Evolutionary conservation across 2,329 filamentous ascomycete genomes (phyloP).

Genomic region (Talaromyces albobiverticillius): DNA sequence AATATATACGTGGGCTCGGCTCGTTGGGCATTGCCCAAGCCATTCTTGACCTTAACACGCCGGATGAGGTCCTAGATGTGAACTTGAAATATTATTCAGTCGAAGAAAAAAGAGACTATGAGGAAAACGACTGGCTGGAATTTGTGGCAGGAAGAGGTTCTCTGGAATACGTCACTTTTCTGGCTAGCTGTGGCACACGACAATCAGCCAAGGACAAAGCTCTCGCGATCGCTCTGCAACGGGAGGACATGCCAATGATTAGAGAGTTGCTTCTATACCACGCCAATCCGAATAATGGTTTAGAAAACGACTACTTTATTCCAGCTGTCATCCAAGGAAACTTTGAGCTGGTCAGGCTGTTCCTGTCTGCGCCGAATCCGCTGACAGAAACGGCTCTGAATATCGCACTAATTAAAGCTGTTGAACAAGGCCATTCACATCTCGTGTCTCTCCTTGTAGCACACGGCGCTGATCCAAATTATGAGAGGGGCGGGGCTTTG

Average conservation of each 20-base stretch:
- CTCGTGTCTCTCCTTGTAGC: neutral
- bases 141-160: neutral
- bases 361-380: slow-evolving; percentile 4
- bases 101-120: neutral
- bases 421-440: neutral
- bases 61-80: neutral
- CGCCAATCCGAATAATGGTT: slow-evolving; percentile 2
- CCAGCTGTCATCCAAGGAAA: neutral
- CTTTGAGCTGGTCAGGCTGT: neutral
- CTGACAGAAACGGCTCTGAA: neutral
- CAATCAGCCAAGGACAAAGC: slow-evolving; percentile 6
- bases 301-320: neutral
- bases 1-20: neutral
- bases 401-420: neutral
- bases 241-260: neutral
- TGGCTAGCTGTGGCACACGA: neutral
- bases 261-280: slow-evolving; percentile 2
- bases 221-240: neutral
- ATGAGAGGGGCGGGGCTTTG: neutral
- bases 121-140: slow-evolving; percentile 2
- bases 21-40: neutral
- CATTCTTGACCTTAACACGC: neutral
- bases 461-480: neutral
- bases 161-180: neutral
- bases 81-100: neutral